These are phyloP conservation scores for Sclerotinia spermophila DNA, from an alignment of 2,329 filamentous ascomycete species.

Conservation along the genomic window DNA sequence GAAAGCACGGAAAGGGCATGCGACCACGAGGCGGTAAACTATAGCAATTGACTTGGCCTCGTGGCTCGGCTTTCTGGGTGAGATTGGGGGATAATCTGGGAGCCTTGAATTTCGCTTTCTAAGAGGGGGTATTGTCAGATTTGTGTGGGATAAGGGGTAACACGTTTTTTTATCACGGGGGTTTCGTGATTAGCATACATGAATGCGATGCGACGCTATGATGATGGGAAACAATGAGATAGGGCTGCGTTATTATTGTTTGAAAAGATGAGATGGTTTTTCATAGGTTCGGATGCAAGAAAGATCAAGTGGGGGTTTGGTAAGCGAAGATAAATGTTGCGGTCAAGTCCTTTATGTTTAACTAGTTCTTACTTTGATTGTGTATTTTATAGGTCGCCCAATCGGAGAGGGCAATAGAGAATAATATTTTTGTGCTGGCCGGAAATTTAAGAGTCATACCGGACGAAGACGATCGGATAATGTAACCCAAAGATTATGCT, in stretches of 20 bases:
- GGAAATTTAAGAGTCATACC: conserved; percentile 2
- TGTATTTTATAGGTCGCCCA: neutral
- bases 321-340: neutral
- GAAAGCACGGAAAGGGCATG: neutral
- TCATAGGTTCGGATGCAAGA: neutral
- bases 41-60: neutral
- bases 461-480: neutral
- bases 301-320: neutral
- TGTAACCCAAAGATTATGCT: neutral
- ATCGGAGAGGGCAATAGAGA: neutral
- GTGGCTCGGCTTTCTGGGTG: neutral
- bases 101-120: neutral
- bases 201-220: neutral
- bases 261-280: neutral
- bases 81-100: neutral
- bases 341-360: neutral
- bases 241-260: neutral
- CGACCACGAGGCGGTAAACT: neutral
- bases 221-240: neutral
- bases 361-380: neutral
- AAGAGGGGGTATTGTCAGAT: neutral
- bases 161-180: neutral
- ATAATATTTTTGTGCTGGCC: neutral
- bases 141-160: neutral
- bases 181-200: neutral